phyloP scores from a whole-genome alignment of 2,329 filamentous ascomycete species.

The Pseudopyricularia javanii region DNA sequence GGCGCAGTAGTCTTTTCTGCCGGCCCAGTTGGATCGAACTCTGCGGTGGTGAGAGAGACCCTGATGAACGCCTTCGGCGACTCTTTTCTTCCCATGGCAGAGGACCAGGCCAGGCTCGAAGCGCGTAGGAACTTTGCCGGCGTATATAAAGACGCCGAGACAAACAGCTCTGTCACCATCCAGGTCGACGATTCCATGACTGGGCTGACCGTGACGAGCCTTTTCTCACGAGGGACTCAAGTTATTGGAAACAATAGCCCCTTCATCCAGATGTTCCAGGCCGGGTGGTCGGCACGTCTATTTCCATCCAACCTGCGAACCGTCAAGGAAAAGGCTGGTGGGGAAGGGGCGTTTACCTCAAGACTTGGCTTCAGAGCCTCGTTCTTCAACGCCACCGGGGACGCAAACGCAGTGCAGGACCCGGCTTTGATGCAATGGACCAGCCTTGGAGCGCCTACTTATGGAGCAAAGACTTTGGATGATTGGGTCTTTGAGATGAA shows the following conservation, averaged over 20 bases:
- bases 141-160: slow-evolving; percentile 21
- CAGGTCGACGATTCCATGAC: background rate
- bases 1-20: slow-evolving; percentile 26
- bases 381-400: background rate
- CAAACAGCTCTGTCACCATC: slow-evolving; percentile 12
- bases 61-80: background rate
- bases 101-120: slow-evolving; percentile 24
- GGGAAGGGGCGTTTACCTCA: background rate
- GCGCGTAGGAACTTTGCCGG: slow-evolving; percentile 18
- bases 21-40: slow-evolving; percentile 5
- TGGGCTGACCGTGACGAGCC: background rate
- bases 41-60: background rate
- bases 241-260: background rate
- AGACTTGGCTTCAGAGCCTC: background rate
- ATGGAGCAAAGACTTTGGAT: background rate
- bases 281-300: background rate
- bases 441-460: background rate
- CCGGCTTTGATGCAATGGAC: background rate
- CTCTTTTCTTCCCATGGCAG: slow-evolving; percentile 23
- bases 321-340: background rate
- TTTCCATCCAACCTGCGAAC: background rate
- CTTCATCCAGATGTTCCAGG: background rate
- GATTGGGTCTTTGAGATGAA: background rate
- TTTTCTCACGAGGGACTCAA: background rate
- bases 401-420: background rate